Evolutionary conservation across 2,329 filamentous ascomycete species (phyloP).

Genomic region (Ceratocystis papillata): DNA sequence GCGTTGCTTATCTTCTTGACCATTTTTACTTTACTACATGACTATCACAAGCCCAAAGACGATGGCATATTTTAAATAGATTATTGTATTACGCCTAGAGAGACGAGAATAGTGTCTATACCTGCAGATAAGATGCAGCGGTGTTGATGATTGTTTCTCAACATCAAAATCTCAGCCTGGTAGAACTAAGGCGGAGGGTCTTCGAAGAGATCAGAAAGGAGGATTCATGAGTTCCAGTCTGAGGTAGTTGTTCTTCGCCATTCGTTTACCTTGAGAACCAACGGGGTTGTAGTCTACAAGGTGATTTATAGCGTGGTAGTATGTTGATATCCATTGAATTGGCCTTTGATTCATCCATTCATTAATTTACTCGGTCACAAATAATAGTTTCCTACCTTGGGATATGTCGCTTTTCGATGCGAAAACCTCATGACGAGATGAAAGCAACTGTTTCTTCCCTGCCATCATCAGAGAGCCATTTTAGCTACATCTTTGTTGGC

Average conservation of each 20-base stretch:
- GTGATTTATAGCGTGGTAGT: constrained; percentile 23
- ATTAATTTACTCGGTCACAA: not conserved
- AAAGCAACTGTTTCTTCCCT: not conserved
- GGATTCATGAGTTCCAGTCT: constrained; percentile 40
- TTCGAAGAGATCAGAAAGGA: constrained; percentile 58
- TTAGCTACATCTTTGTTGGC: not conserved
- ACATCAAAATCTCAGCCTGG: constrained; percentile 76
- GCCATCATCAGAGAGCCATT: not conserved
- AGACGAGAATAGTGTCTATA: not conserved
- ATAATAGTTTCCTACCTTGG: not conserved
- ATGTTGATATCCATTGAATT: not conserved
- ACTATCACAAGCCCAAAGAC: constrained; percentile 6
- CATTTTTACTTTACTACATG: constrained; percentile 16
- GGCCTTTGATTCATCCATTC: not conserved
- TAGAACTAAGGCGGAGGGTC: constrained; percentile 54
- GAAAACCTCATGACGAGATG: too few relatives aligned
- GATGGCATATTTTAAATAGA: constrained; percentile 12
- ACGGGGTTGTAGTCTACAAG: constrained; percentile 32
- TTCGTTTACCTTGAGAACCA: constrained; percentile 88
- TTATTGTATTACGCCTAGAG: constrained; percentile 9
- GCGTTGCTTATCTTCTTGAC: constrained; percentile 11
- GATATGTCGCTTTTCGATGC: too few relatives aligned
- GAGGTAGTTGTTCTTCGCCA: constrained; percentile 64
- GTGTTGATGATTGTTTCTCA: constrained; percentile 50
- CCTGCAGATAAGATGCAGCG: too few relatives aligned